Base-by-base conservation (phyloP, 495 filamentous ascomycete genomes). In the Tuber microsphaerosporum region DNA sequence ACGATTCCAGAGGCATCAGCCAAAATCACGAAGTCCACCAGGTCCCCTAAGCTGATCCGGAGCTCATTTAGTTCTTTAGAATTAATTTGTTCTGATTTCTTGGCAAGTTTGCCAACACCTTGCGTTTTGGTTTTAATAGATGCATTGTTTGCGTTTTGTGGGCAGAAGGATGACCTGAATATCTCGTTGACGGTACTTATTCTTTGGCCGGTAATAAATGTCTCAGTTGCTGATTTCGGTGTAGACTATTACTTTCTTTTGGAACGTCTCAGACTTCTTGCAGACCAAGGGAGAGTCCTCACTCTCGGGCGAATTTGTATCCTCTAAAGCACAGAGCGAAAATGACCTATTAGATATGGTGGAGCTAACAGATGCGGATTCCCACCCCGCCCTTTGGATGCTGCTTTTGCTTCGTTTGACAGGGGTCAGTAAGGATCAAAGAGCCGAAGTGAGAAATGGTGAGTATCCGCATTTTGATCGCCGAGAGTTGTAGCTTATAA, bases 11-110 rank as follows among this genome's bases (percentile, higher is more conserved):
- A 72, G 74, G 80, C 42, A 72, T 80, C 75, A 80, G 72, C 77
- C 10, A 81, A 86, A 9, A 84, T 80, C n/a, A 89, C 90, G 39
- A 88, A 88, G 44, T 94, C 93, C 9, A 69, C 71, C 45, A 81
- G 73, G 75, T 79, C 77, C 43, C 86, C 89, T 74, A 90, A 89
- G 71, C 87, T 99, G 12, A 91, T 96, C 70, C 89, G 92, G 65
- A 90, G 93, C 26, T 92, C 94, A 0, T 98, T 98, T 81, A 90
- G 89, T 73, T 95, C 94, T 42, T 82, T 97, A 22, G 94, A 98
- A 80, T 89, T 99, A 9, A 91, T 98, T 56, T 97, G 94, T 80
- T 97, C 95, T 5, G 95, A 99, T 83, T 99, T 97, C 79, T 85
- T 98, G 12, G 86, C 90, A 69, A 89, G 91, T 68, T 84, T 99